Conservation (phyloP, 2,329 filamentous ascomycete species). For the Cryphonectria nitschkei region DNA sequence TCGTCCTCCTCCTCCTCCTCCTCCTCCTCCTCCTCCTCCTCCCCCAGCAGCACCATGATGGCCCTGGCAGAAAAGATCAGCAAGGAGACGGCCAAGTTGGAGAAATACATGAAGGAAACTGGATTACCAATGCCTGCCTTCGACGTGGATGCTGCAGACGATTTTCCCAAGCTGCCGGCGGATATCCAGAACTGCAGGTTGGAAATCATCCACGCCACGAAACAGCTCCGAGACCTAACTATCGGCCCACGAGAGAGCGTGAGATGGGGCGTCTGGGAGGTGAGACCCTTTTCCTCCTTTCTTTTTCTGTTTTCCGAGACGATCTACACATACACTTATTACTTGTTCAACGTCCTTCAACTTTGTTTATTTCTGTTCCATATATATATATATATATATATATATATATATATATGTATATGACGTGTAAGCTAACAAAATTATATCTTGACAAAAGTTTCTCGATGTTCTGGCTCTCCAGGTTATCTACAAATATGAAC, state of each 20-base stretch:
- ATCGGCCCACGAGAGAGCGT: slow-evolving; percentile 55
- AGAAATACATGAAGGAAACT: slow-evolving; percentile 50
- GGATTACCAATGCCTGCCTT: slow-evolving; percentile 49
- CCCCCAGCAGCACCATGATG: slow-evolving; percentile 43
- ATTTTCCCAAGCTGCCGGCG: slow-evolving; percentile 52
- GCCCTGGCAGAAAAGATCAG: slow-evolving; percentile 53
- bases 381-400: not conserved
- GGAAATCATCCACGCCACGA: slow-evolving; percentile 53
- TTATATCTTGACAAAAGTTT: slow-evolving; percentile 41
- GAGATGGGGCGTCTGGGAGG: slow-evolving; percentile 57
- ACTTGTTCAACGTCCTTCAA: not conserved
- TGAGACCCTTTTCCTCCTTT: slow-evolving; percentile 37
- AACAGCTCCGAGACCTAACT: slow-evolving; percentile 51
- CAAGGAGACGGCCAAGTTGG: slow-evolving; percentile 53
- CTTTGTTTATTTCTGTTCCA: not conserved
- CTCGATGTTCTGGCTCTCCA: slow-evolving; percentile 55
- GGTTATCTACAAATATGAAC: slow-evolving; percentile 53
- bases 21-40: not conserved
- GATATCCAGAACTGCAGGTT: slow-evolving; percentile 50
- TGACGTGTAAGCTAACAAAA: not conserved
- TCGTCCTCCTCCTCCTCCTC: slow-evolving; percentile 34
- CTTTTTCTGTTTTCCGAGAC: not conserved
- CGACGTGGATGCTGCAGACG: slow-evolving; percentile 46
- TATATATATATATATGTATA: not conserved
- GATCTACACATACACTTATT: not conserved